phyloP scores from a whole-genome alignment of 1,139 yeast species.

The Pichia sp. region DNA sequence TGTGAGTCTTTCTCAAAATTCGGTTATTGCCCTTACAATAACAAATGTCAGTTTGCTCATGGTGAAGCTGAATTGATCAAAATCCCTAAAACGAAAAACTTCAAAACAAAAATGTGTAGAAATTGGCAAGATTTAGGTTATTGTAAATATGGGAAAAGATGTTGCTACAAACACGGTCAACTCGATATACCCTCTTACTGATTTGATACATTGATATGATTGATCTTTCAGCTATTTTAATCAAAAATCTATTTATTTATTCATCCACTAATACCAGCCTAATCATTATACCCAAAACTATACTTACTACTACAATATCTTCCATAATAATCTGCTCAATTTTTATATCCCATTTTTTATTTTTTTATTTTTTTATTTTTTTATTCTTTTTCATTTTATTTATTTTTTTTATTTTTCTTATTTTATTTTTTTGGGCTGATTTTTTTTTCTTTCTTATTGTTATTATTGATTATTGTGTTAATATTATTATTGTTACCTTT shows the following conservation, averaged over 20 bases:
- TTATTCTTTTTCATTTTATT: neutral
- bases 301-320: too few relatives aligned
- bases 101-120: conserved; percentile 88
- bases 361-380: neutral
- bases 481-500: neutral
- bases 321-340: neutral
- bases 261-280: too few relatives aligned
- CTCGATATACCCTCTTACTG: conserved; percentile 12
- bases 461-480: neutral
- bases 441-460: conserved; percentile 1
- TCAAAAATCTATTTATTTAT: too few relatives aligned
- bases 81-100: conserved; percentile 72
- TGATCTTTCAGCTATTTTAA: too few relatives aligned
- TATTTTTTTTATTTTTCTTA: neutral
- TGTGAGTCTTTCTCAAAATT: conserved; percentile 72
- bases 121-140: conserved; percentile 80
- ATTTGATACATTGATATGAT: too few relatives aligned
- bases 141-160: conserved; percentile 85
- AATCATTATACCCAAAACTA: too few relatives aligned
- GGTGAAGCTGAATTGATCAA: conserved; percentile 70
- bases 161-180: conserved; percentile 80
- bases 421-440: neutral
- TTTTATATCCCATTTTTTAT: neutral
- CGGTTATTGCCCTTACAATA: conserved; percentile 80
- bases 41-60: conserved; percentile 92